These are phyloP conservation scores for Poteriospumella lacustris DNA, from an alignment of 108 stramenopile species.

Conservation along the genomic window DNA sequence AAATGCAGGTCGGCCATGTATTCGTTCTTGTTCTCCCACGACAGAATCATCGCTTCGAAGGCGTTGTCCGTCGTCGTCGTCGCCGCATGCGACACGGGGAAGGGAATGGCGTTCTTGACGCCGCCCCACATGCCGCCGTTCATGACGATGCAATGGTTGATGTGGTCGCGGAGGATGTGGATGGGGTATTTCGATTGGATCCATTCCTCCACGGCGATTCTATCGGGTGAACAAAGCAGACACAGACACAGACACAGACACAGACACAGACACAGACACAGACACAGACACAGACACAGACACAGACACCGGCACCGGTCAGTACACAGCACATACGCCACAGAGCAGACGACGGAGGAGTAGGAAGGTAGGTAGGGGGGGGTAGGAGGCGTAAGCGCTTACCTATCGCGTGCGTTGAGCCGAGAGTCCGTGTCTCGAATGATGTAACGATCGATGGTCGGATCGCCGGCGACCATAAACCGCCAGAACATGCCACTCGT, in stretches of 20 bases:
- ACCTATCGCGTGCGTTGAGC: conserved; percentile 39
- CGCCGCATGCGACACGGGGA: too few relatives aligned
- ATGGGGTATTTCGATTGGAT: conserved; percentile 27
- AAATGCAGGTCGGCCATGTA: conserved; percentile 36
- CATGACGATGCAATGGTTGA: conserved; percentile 32
- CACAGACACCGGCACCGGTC: too few relatives aligned
- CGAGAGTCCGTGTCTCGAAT: conserved; percentile 36
- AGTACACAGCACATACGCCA: not conserved
- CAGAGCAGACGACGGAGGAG: not conserved
- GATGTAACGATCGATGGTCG: conserved; percentile 36
- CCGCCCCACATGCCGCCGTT: conserved; percentile 83
- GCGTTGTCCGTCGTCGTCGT: too few relatives aligned
- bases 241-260: too few relatives aligned
- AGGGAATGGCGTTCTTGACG: conserved; percentile 64
- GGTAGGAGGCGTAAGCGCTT: conserved; percentile 11
- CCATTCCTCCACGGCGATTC: conserved; percentile 39
- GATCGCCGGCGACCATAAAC: conserved; percentile 35
- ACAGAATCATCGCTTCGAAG: not conserved
- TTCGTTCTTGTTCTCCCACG: not conserved
- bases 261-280: too few relatives aligned
- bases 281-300: too few relatives aligned
- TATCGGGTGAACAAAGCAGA: too few relatives aligned
- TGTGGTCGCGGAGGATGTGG: conserved; percentile 38
- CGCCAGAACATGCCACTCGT: conserved; percentile 41
- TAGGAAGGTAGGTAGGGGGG: not conserved